These are phyloP conservation scores for Gossypioides kirkii DNA, from an alignment of 345 rosid genomes.

Conservation along the genomic window DNA sequence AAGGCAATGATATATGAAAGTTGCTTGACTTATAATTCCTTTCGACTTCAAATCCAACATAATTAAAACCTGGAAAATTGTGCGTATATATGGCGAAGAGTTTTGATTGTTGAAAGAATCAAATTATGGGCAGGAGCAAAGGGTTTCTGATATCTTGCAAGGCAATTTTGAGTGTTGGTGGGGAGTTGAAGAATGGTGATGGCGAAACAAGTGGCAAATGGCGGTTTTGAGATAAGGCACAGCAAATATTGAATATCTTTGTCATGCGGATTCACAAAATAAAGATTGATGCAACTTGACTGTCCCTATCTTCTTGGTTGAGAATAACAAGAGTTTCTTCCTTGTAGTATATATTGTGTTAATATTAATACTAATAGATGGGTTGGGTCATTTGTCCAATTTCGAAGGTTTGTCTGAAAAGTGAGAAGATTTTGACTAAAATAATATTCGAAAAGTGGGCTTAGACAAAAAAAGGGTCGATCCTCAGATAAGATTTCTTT, in stretches of 20 bases:
- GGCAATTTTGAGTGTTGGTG: constrained; percentile 21
- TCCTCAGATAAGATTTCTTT: too few species aligned
- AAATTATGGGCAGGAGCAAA: too few species aligned
- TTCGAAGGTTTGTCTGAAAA: too few species aligned
- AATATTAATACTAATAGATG: too few species aligned
- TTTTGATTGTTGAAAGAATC: too few species aligned
- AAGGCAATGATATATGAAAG: background rate
- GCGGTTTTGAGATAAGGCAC: constrained; percentile 34
- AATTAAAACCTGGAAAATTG: background rate
- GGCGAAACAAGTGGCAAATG: constrained; percentile 31
- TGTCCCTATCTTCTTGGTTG: constrained; percentile 17
- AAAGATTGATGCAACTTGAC: constrained; percentile 12
- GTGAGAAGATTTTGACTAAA: rapidly evolving
- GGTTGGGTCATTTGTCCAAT: too few species aligned
- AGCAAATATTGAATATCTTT: constrained; percentile 22
- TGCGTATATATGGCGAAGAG: background rate
- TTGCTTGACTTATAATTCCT: background rate
- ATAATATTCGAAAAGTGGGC: rapidly evolving
- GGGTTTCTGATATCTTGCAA: too few species aligned
- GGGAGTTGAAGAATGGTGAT: constrained; percentile 39
- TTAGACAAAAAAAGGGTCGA: too few species aligned
- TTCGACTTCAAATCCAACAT: background rate
- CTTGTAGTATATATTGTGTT: background rate
- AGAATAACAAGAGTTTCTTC: background rate
- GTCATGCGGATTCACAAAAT: constrained; percentile 13